phyloP scores from a whole-genome alignment of 1,284 basidiomycete genomes.

The Megacollybia platyphylla region DNA sequence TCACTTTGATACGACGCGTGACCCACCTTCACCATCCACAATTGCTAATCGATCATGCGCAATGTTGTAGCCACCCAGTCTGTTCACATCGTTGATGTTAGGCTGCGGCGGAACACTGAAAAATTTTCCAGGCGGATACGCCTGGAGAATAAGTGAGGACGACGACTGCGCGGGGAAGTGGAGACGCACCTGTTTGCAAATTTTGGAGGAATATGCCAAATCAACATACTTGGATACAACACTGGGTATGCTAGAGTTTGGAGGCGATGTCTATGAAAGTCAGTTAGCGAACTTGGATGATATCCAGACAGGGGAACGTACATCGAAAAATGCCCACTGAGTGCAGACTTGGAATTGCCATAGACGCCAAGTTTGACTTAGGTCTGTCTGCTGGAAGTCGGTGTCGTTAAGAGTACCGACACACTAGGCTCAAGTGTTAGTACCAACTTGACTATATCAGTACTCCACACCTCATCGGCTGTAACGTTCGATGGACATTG shows the following conservation, averaged over 20 bases:
- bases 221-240: constrained; percentile 69
- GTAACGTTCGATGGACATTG: too few relatives aligned
- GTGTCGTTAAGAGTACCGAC: constrained; percentile 73
- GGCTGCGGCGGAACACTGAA: constrained; percentile 63
- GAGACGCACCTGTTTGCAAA: constrained; percentile 55
- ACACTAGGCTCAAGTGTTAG: constrained; percentile 30
- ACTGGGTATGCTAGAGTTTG: constrained; percentile 43
- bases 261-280: constrained; percentile 49
- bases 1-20: not conserved
- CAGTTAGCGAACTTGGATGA: not conserved
- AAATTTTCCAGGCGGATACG: constrained; percentile 70
- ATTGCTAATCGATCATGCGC: constrained; percentile 72
- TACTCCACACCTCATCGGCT: too few relatives aligned
- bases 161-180: constrained; percentile 4
- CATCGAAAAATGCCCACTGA: constrained; percentile 88
- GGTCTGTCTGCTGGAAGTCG: constrained; percentile 47
- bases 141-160: constrained; percentile 23
- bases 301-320: constrained; percentile 17
- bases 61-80: constrained; percentile 65
- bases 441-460: not conserved
- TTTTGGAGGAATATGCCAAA: constrained; percentile 67
- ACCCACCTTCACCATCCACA: constrained; percentile 70
- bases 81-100: constrained; percentile 72
- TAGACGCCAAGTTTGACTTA: constrained; percentile 68
- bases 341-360: constrained; percentile 93